Base-by-base conservation (phyloP, 2,329 filamentous ascomycete genomes). In the Leptographium galeiforme region DNA sequence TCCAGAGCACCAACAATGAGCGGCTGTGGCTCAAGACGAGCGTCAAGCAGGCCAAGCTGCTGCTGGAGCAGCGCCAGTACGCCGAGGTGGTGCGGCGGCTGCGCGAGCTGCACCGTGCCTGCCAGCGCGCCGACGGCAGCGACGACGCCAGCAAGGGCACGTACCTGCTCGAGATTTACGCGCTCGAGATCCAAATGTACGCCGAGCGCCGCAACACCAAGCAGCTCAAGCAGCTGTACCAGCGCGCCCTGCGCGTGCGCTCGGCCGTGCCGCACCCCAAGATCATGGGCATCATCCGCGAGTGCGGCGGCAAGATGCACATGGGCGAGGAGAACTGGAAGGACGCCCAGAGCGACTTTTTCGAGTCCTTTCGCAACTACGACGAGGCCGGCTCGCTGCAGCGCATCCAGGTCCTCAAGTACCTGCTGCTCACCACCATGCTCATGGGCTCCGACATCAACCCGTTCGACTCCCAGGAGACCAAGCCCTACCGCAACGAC, bases 281-380 rank as follows among this genome's bases (percentile, higher is more conserved):
- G 71, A 95, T 98, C 67, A 96, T 97, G 89, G 93, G 93, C 51
- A 91, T 98, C 67, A 98, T 98, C 65, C 85, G 91, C 53, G 93
- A 98, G 72, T 98, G 93, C 66, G 93, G 93, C 63, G 93, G 93
- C 62, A 98, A 98, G 75, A 98, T 98, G 93, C 90, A 97, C 72
- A 97, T 98, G 93, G 93, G 87, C 67, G 93, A 98, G 75, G 93
- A 97, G 72, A 97, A 97, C 67, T 98, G 93, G 93, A 89, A 93
- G 67, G 88, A 90, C 63, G 93, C 93, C 1, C 90, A 97, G 70
- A 91, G 84, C 62, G 93, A 97, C 72, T 98, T 98, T 69, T 96
- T 96, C 68, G 93, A 98, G 68, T 95, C 91, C 1, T 98, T 98
- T 74, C 87, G 90, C 54, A 97, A 96, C 72, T 98, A 97, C 71